These are phyloP conservation scores for Fusarium fujikuroi DNA, from an alignment of 2,329 filamentous ascomycete species.

Conservation along the genomic window DNA sequence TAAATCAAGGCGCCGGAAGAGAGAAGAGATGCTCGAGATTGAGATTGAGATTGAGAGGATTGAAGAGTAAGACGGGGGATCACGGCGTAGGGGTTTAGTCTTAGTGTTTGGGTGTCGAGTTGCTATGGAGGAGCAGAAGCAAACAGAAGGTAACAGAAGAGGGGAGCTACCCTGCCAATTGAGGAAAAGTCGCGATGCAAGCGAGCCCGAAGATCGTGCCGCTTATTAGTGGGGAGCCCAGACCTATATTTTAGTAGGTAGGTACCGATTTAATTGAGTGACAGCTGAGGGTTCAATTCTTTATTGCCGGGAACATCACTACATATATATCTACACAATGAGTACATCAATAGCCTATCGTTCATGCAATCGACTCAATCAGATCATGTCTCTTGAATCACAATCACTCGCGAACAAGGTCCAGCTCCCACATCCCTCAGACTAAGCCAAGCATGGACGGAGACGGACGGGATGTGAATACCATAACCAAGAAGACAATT, in stretches of 20 bases:
- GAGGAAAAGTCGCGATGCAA: conserved; percentile 39
- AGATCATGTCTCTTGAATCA: background rate
- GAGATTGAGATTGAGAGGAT: background rate
- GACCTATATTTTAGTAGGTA: no score
- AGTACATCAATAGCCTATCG: background rate
- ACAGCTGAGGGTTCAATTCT: background rate
- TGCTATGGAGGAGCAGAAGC: conserved; percentile 14
- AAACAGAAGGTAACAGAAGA: conserved; percentile 40
- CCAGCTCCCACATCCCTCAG: background rate
- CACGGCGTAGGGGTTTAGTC: conserved; percentile 11
- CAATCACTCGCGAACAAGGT: background rate
- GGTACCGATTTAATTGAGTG: background rate
- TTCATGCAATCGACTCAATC: background rate
- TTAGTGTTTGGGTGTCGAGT: background rate
- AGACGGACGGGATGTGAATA: background rate
- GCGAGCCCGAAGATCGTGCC: conserved; percentile 34
- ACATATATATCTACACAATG: background rate
- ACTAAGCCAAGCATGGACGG: background rate
- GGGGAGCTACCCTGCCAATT: conserved; percentile 37
- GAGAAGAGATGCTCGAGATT: background rate
- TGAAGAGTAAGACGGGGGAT: conserved; percentile 2
- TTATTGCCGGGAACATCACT: background rate
- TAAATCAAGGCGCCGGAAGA: conserved; percentile 7
- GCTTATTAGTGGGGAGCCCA: conserved; percentile 39
- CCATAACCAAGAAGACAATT: background rate